phyloP scores from a whole-genome alignment of 768 basidiomycete species.

The Suillus cothurnatus region DNA sequence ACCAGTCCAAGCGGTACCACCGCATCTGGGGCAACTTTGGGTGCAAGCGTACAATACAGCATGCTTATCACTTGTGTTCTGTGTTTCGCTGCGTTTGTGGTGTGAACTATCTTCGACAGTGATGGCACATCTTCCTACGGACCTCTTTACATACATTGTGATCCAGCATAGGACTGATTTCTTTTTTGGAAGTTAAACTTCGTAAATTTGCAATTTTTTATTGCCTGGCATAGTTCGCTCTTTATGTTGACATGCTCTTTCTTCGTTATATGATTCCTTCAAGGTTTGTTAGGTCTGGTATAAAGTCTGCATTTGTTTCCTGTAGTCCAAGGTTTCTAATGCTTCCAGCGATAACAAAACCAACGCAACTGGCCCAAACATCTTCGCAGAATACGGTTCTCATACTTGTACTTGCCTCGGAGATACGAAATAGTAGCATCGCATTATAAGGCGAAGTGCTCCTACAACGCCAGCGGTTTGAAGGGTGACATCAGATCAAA shows the following conservation, averaged over 20 bases:
- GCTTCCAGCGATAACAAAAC: neutral
- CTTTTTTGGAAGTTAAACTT: neutral
- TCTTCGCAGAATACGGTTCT: neutral
- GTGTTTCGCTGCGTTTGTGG: neutral
- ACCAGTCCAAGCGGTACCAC: conserved; percentile 16
- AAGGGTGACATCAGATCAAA: neutral
- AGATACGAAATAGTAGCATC: neutral
- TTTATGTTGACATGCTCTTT: neutral
- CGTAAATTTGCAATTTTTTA: neutral
- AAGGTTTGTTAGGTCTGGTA: neutral
- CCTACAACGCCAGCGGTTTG: neutral
- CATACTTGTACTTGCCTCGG: neutral
- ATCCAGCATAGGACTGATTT: neutral
- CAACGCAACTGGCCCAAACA: neutral
- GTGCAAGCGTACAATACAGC: neutral
- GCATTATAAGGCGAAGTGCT: neutral
- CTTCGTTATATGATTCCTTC: neutral
- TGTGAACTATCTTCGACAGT: neutral
- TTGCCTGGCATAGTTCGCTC: neutral
- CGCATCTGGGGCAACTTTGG: conserved; percentile 8
- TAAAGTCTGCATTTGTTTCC: neutral
- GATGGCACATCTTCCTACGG: neutral
- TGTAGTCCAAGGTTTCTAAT: neutral
- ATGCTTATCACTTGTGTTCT: neutral
- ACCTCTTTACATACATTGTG: neutral